phyloP scores from a whole-genome alignment of 2,329 filamentous ascomycete species.

The Metarhizium sp. region DNA sequence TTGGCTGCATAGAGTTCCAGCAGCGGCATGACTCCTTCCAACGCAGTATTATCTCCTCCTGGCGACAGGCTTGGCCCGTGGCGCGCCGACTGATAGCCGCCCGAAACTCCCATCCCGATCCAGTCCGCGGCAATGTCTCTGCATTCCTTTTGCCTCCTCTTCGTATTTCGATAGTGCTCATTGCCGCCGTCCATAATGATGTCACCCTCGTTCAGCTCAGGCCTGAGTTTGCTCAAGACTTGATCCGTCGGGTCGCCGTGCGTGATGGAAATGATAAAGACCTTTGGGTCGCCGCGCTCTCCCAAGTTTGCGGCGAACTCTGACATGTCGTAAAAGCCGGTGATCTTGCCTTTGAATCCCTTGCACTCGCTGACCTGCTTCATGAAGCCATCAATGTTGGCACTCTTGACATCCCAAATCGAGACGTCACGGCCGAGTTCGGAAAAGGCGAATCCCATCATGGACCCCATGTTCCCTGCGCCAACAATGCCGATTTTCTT shows the following conservation, averaged over 20 bases:
- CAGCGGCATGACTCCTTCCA: too few species aligned
- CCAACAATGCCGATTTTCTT: neutral
- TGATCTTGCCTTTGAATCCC: neutral
- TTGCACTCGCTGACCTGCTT: neutral
- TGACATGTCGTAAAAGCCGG: neutral
- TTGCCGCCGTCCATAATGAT: conserved; percentile 62
- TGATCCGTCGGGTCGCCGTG: neutral
- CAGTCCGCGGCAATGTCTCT: conserved; percentile 50
- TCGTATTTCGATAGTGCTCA: conserved; percentile 56
- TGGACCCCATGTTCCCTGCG: neutral
- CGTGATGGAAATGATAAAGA: neutral
- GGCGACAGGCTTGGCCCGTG: too few species aligned
- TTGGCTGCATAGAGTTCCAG: too few species aligned
- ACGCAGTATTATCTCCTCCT: too few species aligned
- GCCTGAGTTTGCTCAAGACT: neutral
- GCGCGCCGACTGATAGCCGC: too few species aligned
- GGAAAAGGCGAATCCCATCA: neutral
- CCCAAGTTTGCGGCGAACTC: neutral
- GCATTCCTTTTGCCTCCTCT: conserved; percentile 50
- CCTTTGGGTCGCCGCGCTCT: neutral
- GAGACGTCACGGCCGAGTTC: neutral
- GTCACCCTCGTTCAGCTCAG: conserved; percentile 48
- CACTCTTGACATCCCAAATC: neutral
- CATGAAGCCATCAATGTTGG: neutral
- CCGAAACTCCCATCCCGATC: conserved; percentile 46